phyloP scores from a whole-genome alignment of 2,329 filamentous ascomycete species.

The Geoglossum cookeanum region DNA sequence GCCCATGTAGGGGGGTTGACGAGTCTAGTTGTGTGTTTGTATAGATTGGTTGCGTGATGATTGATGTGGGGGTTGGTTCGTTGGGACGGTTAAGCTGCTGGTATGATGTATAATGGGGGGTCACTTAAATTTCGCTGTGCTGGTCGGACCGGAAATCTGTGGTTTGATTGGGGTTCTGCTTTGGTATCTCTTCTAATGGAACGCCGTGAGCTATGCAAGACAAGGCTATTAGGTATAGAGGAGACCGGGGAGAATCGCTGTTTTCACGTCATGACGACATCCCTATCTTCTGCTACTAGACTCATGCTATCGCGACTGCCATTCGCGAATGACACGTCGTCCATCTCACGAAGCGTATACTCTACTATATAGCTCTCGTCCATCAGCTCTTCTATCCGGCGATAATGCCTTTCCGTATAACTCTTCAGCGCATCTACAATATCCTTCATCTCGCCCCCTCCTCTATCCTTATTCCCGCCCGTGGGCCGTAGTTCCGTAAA shows the following conservation, averaged over 20 bases:
- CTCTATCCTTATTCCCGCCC: conserved; percentile 16
- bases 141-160: no score
- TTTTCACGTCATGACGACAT: not conserved
- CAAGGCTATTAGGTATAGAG: not conserved
- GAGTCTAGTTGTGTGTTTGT: no score
- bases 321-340: conserved; percentile 32
- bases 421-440: conserved; percentile 71
- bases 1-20: no score
- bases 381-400: conserved; percentile 68
- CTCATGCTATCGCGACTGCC: not conserved
- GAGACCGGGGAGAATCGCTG: not conserved
- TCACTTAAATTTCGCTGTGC: no score
- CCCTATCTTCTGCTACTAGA: not conserved
- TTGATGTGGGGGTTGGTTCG: no score
- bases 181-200: no score
- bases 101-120: no score
- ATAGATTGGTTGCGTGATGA: no score
- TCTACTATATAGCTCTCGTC: conserved; percentile 91
- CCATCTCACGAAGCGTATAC: conserved; percentile 88
- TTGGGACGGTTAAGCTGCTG: no score
- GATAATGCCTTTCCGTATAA: conserved; percentile 88
- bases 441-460: conserved; percentile 51
- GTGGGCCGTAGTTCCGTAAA: conserved; percentile 28
- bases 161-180: no score
- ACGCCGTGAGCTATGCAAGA: not conserved